Conservation (phyloP, 371 early-diverging fungal genomes). For the Mucor racemosus region DNA sequence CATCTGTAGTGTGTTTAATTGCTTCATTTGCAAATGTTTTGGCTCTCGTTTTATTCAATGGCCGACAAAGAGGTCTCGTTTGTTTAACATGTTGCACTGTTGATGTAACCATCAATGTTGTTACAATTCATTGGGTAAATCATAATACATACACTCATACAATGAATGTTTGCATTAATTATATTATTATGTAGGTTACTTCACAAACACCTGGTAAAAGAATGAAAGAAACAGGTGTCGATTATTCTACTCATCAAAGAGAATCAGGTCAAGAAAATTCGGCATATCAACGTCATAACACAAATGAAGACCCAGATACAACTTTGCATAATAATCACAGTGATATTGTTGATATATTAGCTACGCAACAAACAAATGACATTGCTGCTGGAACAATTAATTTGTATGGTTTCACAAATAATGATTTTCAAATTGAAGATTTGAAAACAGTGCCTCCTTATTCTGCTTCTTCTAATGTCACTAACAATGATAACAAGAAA, state of each 20-base stretch:
- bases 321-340: neutral
- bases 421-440: neutral
- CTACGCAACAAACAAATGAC: neutral
- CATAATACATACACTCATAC: neutral
- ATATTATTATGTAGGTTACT: conserved; percentile 17
- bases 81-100: conserved; percentile 60
- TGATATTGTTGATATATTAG: neutral
- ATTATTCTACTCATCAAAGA: conserved; percentile 6
- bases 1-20: conserved; percentile 51
- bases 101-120: conserved; percentile 62
- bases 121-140: conserved; percentile 61
- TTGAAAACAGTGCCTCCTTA: conserved; percentile 13
- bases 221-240: conserved; percentile 19
- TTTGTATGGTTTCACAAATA: conserved; percentile 5
- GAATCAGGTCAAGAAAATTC: conserved; percentile 11
- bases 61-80: conserved; percentile 54
- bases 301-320: neutral
- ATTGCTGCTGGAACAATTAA: neutral
- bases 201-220: conserved; percentile 25
- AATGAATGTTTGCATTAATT: neutral
- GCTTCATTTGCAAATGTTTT: conserved; percentile 58
- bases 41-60: conserved; percentile 42
- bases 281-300: neutral
- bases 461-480: neutral
- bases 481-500: neutral